Conservation (phyloP, 345 rosid species). For the Triadica sebifera region DNA sequence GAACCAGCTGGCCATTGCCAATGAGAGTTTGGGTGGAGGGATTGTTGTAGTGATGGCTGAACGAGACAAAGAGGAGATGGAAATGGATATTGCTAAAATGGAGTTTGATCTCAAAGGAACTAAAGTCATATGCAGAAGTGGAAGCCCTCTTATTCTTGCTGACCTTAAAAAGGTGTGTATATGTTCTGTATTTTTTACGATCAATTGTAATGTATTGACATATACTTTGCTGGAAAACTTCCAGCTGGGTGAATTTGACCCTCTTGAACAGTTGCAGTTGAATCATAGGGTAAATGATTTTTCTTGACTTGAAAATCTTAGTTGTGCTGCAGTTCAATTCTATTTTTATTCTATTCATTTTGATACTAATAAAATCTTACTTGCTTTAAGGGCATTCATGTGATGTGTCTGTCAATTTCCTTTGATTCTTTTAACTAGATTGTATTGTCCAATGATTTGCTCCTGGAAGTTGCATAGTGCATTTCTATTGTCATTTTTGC, state of each 20-base stretch:
- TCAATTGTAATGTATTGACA: slow-evolving; percentile 10
- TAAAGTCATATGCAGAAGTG: slow-evolving; percentile 69
- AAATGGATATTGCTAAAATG: slow-evolving; percentile 73
- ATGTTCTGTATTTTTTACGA: background rate
- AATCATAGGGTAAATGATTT: background rate
- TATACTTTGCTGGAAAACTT: background rate
- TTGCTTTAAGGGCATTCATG: too few relatives aligned
- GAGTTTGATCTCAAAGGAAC: slow-evolving; percentile 73
- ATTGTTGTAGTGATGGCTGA: slow-evolving; percentile 77
- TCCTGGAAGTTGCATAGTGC: too few relatives aligned
- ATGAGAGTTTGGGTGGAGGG: slow-evolving; percentile 78
- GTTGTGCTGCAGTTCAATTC: background rate
- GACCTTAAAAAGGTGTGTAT: slow-evolving; percentile 60
- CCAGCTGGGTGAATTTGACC: background rate
- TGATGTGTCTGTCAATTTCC: too few relatives aligned
- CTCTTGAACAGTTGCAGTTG: background rate
- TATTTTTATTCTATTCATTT: too few relatives aligned
- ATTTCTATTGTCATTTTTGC: too few relatives aligned
- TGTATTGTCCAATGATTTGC: too few relatives aligned
- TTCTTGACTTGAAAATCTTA: background rate
- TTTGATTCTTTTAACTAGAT: too few relatives aligned
- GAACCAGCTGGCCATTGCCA: slow-evolving; percentile 67
- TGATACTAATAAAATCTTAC: too few relatives aligned
- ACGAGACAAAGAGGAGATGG: slow-evolving; percentile 80
- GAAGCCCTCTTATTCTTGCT: slow-evolving; percentile 67